Percentiles rank a stretch among this genome's conserved stretches.
phyloP scores from a whole-genome alignment of 139 green algal genomes.

The Chlamydomonas schloesseri region DNA sequence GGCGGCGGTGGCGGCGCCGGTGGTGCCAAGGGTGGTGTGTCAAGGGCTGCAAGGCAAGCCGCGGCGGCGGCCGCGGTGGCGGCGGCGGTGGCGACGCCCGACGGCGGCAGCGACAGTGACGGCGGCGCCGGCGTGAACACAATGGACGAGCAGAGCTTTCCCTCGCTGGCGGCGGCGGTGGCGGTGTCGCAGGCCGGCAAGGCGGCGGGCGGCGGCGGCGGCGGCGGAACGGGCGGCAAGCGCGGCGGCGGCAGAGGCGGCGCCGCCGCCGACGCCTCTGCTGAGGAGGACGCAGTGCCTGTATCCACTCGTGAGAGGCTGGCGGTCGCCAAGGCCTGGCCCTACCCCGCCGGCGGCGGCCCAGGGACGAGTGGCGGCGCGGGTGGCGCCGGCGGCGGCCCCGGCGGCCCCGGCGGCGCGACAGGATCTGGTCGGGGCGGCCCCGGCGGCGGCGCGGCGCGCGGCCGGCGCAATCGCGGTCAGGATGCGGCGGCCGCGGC shows the following conservation, averaged over 20 bases:
- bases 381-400: background rate
- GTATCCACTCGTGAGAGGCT: background rate
- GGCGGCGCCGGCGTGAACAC: background rate
- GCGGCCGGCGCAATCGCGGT: background rate
- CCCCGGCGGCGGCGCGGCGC: background rate
- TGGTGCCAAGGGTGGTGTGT: background rate
- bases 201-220: background rate
- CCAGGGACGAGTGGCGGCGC: background rate
- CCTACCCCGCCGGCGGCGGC: background rate
- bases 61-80: background rate
- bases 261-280: background rate
- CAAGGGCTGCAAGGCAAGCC: background rate
- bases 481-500: background rate
- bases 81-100: background rate
- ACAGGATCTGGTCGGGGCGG: no score
- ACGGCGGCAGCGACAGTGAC: background rate
- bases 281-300: background rate
- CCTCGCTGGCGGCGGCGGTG: conserved; percentile 25
- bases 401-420: background rate
- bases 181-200: conserved; percentile 3
- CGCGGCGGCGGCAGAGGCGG: background rate
- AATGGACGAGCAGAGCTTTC: conserved; percentile 39
- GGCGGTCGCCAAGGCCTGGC: conserved; percentile 6
- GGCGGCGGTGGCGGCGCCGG: background rate
- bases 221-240: background rate